These are phyloP conservation scores for Solidago caesia DNA, from an alignment of 129 eudicot genomes.

Conservation along the genomic window DNA sequence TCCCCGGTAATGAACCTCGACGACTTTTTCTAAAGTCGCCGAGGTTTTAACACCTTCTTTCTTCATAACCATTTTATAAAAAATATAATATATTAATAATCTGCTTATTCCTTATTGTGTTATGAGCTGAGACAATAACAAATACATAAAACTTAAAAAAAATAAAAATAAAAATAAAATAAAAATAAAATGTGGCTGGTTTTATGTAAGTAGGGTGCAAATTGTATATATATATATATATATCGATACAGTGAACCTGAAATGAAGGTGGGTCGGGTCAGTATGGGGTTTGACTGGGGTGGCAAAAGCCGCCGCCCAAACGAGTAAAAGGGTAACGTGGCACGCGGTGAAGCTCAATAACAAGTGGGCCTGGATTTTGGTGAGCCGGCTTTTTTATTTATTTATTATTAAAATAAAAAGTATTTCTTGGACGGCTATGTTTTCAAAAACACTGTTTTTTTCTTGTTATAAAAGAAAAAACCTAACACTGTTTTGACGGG, in stretches of 20 bases:
- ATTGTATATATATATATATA: slow-evolving; percentile 8
- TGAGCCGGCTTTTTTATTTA: slow-evolving; percentile 51
- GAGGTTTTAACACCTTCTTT: slow-evolving; percentile 27
- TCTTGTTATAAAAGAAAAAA: too few species aligned
- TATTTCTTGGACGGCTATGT: too few species aligned
- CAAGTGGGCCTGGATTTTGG: slow-evolving; percentile 52
- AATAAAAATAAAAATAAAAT: too few species aligned
- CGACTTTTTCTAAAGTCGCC: not conserved
- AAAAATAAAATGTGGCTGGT: not conserved
- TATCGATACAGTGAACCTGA: not conserved
- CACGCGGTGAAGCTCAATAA: slow-evolving; percentile 45
- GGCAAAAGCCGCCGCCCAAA: slow-evolving; percentile 65
- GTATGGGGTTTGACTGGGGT: slow-evolving; percentile 47
- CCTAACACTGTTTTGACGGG: too few species aligned
- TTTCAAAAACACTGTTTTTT: too few species aligned
- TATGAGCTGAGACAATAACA: not conserved
- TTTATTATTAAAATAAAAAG: not conserved
- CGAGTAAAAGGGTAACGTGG: slow-evolving; percentile 44
- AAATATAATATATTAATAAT: not conserved
- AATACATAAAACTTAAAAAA: too few species aligned
- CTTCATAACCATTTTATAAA: slow-evolving; percentile 49
- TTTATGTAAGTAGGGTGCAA: not conserved
- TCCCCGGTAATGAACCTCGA: slow-evolving; percentile 63
- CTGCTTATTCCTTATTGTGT: not conserved
- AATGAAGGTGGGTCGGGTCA: slow-evolving; percentile 32